Evolutionary conservation across 768 basidiomycete genomes (phyloP).

Genomic region (Collybia nuda): DNA sequence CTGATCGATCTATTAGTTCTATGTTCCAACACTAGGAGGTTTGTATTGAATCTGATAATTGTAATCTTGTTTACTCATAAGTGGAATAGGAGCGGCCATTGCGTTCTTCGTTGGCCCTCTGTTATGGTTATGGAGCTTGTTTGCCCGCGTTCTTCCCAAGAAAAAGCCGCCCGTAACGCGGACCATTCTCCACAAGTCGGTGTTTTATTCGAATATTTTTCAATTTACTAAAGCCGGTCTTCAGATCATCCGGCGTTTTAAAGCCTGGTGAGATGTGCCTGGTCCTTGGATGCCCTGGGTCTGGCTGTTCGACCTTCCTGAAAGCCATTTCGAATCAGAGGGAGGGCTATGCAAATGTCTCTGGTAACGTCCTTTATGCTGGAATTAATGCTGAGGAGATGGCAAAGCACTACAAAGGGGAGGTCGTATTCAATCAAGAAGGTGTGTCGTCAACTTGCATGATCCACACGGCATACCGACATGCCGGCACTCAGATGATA

Average conservation of each 20-base stretch:
- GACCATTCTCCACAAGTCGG: conserved; percentile 61
- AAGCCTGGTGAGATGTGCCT: conserved; percentile 87
- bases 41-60: conserved; percentile 17
- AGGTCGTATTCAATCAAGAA: conserved; percentile 79
- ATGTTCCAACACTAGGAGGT: conserved; percentile 62
- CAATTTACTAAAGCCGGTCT: not conserved
- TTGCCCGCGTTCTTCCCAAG: conserved; percentile 39
- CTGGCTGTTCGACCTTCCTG: conserved; percentile 86
- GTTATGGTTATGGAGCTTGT: conserved; percentile 42
- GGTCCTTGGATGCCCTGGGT: conserved; percentile 79
- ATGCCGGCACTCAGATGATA: conserved; percentile 53
- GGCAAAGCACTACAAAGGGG: conserved; percentile 73
- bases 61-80: not conserved
- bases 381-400: conserved; percentile 79
- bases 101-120: conserved; percentile 54
- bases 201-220: not conserved
- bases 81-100: conserved; percentile 44
- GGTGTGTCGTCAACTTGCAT: conserved; percentile 31
- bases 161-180: conserved; percentile 34
- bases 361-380: conserved; percentile 79
- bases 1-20: conserved; percentile 37
- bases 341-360: conserved; percentile 58
- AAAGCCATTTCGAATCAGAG: conserved; percentile 81
- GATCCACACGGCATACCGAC: conserved; percentile 5
- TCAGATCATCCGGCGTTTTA: conserved; percentile 65